Base-by-base conservation (phyloP, 73 alveolate genomes). In the Blepharisma stoltei region DNA sequence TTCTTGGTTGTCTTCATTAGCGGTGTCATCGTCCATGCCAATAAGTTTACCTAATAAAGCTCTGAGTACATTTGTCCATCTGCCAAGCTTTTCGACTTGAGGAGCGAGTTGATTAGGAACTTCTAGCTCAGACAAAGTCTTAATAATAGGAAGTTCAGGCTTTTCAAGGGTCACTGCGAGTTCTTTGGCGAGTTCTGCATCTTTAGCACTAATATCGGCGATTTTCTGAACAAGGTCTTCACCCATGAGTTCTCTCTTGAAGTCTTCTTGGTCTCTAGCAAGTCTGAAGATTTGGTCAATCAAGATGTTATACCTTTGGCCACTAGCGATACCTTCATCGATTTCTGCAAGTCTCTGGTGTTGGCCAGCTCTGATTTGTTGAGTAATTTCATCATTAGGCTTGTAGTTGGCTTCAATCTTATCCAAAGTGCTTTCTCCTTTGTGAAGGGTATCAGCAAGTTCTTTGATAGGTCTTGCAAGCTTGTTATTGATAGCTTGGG, bases 241-340 rank as follows among this genome's bases (percentile, higher is more conserved):
- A 5, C 48, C 11, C 48, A 60, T 14, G 4, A 60, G 73, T 60
- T 60, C 73, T 14, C 47, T 14, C 23, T 60, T 60, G 73, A 60
- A 60, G 4, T 60, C 23, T 60, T 60, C 73, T 9, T 14, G 14
- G 73, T 60, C 73, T 60, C 38, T 14, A 2, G 23, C n/a, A 8
- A 60, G 46, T 14, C 23, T 25, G 14, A 38, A 60, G 14, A 60
- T 14, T 60, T 60, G 41, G 41, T 32, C 41, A 32, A 32, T 0
- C 41, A 32, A 32, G 41, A 32, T 32, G 41, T 32, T 32, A 32
- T 32, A 32, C 41, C 41, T 32, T 32, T 32, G 41, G 0, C 41
- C 41, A 32, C 41, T 32, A 32, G 41, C 41, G 3, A 32, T 32
- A 32, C 41, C 41, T 32, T 32, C 41, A 3, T 32, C 41, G 41